Evolutionary conservation across 257 asterid genomes (phyloP).

Genomic region (Solanum sitiens): DNA sequence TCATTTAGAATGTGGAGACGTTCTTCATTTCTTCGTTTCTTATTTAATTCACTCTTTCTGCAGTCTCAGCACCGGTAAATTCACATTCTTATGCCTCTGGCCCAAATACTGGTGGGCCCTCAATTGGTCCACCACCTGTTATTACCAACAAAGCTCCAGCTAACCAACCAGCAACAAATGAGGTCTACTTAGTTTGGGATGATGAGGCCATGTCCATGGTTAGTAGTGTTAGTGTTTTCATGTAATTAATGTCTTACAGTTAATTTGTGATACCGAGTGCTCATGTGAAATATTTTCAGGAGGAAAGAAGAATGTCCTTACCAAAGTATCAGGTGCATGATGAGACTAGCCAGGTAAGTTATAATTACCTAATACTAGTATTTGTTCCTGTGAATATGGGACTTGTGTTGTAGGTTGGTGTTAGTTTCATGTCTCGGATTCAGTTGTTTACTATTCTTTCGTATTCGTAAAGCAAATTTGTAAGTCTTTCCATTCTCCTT

Average conservation of each 20-base stretch:
- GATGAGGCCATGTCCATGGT: conserved; percentile 99
- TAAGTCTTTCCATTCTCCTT: conserved; percentile 3
- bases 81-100: conserved; percentile 97
- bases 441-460: conserved; percentile 31
- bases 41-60: not conserved
- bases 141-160: conserved; percentile 92
- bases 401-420: conserved; percentile 39
- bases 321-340: conserved; percentile 99
- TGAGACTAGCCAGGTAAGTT: conserved; percentile 99
- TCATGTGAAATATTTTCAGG: conserved; percentile 31
- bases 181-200: conserved; percentile 97
- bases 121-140: conserved; percentile 94
- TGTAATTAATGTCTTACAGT: not conserved
- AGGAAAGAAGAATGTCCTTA: conserved; percentile 96
- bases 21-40: not conserved
- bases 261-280: not conserved
- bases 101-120: conserved; percentile 91
- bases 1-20: not conserved
- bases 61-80: conserved; percentile 33
- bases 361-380: conserved; percentile 19
- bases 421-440: conserved; percentile 28
- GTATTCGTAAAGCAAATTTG: conserved; percentile 9
- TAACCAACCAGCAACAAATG: conserved; percentile 69
- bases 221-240: conserved; percentile 8
- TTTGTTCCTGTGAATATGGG: conserved; percentile 25